phyloP scores from a whole-genome alignment of 1,284 basidiomycete genomes.

The Puccinia polysora region DNA sequence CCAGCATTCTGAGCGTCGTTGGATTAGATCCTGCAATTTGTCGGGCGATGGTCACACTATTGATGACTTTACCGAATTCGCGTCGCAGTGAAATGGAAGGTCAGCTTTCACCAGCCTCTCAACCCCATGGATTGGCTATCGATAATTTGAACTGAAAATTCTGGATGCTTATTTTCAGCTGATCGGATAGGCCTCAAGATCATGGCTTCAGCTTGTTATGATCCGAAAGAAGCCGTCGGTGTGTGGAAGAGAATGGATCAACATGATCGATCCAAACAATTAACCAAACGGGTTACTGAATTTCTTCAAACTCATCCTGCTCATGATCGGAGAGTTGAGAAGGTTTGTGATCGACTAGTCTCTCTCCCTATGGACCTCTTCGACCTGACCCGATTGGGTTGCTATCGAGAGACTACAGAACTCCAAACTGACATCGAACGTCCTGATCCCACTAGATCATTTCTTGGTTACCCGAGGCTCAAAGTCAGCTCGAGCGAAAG shows the following conservation, averaged over 20 bases:
- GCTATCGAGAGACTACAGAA: neutral
- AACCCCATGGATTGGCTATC: too few relatives aligned
- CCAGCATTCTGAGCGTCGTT: conserved; percentile 44
- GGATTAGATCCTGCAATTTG: conserved; percentile 36
- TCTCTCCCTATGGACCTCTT: neutral
- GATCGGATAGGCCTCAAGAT: conserved; percentile 47
- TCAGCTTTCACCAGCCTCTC: too few relatives aligned
- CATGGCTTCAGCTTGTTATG: conserved; percentile 51
- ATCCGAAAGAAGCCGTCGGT: conserved; percentile 34
- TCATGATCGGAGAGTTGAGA: conserved; percentile 30
- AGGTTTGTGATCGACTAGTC: neutral
- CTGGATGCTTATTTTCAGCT: conserved; percentile 18
- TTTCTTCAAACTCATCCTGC: conserved; percentile 44
- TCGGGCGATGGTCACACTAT: conserved; percentile 47
- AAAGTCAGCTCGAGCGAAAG: conserved; percentile 11
- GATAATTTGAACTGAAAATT: neutral
- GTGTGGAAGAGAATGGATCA: conserved; percentile 43
- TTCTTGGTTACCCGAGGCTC: conserved; percentile 39
- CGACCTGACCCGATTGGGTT: neutral
- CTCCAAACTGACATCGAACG: too few relatives aligned
- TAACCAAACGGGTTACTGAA: conserved; percentile 46
- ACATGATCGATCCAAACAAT: conserved; percentile 46
- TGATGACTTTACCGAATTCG: conserved; percentile 51
- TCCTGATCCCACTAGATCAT: conserved; percentile 31
- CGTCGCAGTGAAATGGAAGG: conserved; percentile 50